A percentile compares a stretch with the other conserved stretches of the same genome.
Conservation (phyloP, 1,139 yeast species). For the Sugiyamaella grinbergsii region DNA sequence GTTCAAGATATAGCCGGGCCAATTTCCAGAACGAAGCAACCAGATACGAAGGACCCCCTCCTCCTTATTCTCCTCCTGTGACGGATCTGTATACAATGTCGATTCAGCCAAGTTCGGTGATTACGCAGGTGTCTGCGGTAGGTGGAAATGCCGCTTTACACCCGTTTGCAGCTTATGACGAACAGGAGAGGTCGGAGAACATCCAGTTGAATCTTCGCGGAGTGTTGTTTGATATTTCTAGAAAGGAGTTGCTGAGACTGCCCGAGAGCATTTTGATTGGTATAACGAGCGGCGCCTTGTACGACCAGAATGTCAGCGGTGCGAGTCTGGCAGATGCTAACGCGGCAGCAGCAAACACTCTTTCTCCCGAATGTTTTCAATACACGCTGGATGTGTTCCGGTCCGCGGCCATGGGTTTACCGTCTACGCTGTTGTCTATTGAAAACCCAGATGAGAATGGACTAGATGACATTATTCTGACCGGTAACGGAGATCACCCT, state of each 20-base stretch:
- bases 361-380: constrained; percentile 81
- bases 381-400: constrained; percentile 73
- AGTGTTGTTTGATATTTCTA: constrained; percentile 62
- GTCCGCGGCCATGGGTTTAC: constrained; percentile 44
- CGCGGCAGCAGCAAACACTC: constrained; percentile 47
- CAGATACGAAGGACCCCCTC: constrained; percentile 32
- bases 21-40: background rate
- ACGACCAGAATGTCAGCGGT: constrained; percentile 56
- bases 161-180: constrained; percentile 23
- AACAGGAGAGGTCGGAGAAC: constrained; percentile 30
- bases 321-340: constrained; percentile 24
- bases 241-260: constrained; percentile 85
- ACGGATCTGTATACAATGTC: constrained; percentile 35
- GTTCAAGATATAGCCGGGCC: no score
- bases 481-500: background rate
- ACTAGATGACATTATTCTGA: constrained; percentile 7
- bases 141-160: constrained; percentile 16
- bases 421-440: constrained; percentile 26
- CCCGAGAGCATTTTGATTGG: constrained; percentile 90
- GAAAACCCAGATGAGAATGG: constrained; percentile 18
- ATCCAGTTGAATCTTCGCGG: constrained; percentile 57
- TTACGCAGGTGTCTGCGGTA: constrained; percentile 40
- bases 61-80: constrained; percentile 39
- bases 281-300: constrained; percentile 82
- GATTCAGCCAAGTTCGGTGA: constrained; percentile 34